Conservation (phyloP, 169 alveolate species). For the Blepharisma undulans region DNA sequence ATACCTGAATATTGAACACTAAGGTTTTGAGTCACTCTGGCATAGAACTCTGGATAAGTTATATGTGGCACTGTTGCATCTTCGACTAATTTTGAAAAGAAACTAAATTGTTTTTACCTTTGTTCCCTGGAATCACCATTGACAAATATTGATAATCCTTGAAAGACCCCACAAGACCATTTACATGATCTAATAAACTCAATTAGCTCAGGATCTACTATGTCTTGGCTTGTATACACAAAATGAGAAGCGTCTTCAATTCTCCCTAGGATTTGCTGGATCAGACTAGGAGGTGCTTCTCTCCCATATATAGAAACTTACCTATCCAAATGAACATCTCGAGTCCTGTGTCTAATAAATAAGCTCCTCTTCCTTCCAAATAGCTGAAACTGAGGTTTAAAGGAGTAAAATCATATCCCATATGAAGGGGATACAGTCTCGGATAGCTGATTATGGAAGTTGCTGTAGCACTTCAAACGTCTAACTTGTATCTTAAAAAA, state of each 20-base stretch:
- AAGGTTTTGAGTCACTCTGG: neutral
- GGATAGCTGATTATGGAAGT: neutral
- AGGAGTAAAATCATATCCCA: neutral
- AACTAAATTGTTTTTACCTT: slow-evolving; percentile 10
- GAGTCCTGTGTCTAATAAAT: slow-evolving; percentile 19
- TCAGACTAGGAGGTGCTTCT: neutral
- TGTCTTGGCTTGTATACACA: neutral
- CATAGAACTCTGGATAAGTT: slow-evolving; percentile 1
- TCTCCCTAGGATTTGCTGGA: neutral
- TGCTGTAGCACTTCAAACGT: neutral
- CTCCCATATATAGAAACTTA: slow-evolving; percentile 6
- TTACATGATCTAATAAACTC: neutral
- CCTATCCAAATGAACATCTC: slow-evolving; percentile 34
- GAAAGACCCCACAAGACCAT: slow-evolving; percentile 12
- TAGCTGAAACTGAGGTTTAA: neutral
- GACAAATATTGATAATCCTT: neutral
- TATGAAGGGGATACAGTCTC: slow-evolving; percentile 21
- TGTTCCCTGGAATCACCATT: slow-evolving; percentile 24
- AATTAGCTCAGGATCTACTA: neutral
- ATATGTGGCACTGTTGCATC: neutral
- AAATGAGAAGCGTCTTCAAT: neutral
- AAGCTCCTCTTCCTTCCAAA: slow-evolving; percentile 13
- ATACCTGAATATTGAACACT: neutral
- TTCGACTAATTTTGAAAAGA: slow-evolving; percentile 31
- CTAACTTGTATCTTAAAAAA: neutral